phyloP scores from a whole-genome alignment of 192 early-diverging fungal species.

The Linnemannia zychae region DNA sequence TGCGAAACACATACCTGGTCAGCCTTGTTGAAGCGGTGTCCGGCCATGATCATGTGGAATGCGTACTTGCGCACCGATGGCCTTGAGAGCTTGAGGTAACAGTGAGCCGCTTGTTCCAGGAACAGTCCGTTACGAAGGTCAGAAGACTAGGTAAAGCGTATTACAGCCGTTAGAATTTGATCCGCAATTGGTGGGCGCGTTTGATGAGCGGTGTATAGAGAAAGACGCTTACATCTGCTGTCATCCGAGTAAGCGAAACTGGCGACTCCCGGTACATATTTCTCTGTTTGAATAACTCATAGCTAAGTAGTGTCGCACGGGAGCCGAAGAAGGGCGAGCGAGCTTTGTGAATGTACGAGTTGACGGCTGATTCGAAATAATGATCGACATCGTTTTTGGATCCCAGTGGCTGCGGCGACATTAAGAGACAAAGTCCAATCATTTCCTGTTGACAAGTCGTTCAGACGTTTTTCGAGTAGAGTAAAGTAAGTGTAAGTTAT shows the following conservation, averaged over 20 bases:
- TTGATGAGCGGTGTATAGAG: background rate
- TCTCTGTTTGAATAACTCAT: constrained; percentile 83
- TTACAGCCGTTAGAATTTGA: background rate
- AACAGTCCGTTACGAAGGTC: constrained; percentile 83
- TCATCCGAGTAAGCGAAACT: constrained; percentile 75
- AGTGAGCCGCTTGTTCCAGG: constrained; percentile 92
- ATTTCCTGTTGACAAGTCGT: constrained; percentile 73
- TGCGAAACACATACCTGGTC: constrained; percentile 69
- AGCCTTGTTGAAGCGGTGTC: constrained; percentile 83
- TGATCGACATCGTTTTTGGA: constrained; percentile 67
- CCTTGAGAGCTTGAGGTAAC: constrained; percentile 73
- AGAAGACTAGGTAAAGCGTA: constrained; percentile 66
- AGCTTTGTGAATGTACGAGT: constrained; percentile 74
- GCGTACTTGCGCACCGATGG: constrained; percentile 89
- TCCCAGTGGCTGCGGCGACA: constrained; percentile 68
- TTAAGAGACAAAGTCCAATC: constrained; percentile 86
- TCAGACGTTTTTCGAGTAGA: constrained; percentile 1
- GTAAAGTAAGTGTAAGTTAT: background rate
- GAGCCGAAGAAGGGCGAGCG: constrained; percentile 75
- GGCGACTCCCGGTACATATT: constrained; percentile 80
- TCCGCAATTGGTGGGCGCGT: background rate
- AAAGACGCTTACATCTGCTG: constrained; percentile 69
- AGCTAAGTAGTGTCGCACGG: constrained; percentile 81
- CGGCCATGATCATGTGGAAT: constrained; percentile 91
- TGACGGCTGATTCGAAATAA: constrained; percentile 81